phyloP scores from a whole-genome alignment of 371 early-diverging fungal genomes.

The Syncephalis plumigaleata region DNA sequence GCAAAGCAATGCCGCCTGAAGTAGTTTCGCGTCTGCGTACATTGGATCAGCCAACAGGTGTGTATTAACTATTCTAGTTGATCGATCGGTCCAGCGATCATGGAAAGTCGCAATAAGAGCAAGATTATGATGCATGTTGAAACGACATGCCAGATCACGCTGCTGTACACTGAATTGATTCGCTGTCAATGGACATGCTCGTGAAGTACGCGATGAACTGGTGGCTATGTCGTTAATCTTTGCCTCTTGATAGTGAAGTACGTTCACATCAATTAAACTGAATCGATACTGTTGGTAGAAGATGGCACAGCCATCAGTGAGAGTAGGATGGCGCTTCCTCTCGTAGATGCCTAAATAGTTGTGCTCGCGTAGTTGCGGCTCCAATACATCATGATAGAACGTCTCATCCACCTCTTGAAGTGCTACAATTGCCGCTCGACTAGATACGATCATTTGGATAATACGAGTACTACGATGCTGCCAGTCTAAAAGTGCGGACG shows the following conservation, averaged over 20 bases:
- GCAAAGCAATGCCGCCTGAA: slow-evolving; percentile 86
- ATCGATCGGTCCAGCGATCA: slow-evolving; percentile 39
- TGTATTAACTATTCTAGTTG: slow-evolving; percentile 73
- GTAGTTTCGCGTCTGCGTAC: slow-evolving; percentile 89
- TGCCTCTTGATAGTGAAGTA: slow-evolving; percentile 74
- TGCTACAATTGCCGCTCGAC: slow-evolving; percentile 13
- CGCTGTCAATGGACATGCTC: no score
- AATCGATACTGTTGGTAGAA: slow-evolving; percentile 31
- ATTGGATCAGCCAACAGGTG: slow-evolving; percentile 83
- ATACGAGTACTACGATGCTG: slow-evolving; percentile 12
- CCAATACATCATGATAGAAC: slow-evolving; percentile 13
- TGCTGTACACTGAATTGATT: no score
- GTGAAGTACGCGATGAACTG: no score
- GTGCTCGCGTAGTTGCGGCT: slow-evolving; percentile 12
- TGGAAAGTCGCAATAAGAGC: slow-evolving; percentile 72
- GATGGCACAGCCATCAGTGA: slow-evolving; percentile 17
- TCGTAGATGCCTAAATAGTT: slow-evolving; percentile 14
- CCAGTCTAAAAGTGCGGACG: slow-evolving; percentile 14
- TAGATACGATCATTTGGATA: slow-evolving; percentile 12
- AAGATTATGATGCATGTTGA: slow-evolving; percentile 92
- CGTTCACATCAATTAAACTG: slow-evolving; percentile 45
- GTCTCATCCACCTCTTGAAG: slow-evolving; percentile 14
- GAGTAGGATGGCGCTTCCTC: not conserved
- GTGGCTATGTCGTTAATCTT: no score
- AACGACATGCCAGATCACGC: slow-evolving; percentile 81